Percentiles rank a stretch among this genome's conserved stretches.
Conservation (phyloP, 495 filamentous ascomycete species). For the Neurospora pannonica region DNA sequence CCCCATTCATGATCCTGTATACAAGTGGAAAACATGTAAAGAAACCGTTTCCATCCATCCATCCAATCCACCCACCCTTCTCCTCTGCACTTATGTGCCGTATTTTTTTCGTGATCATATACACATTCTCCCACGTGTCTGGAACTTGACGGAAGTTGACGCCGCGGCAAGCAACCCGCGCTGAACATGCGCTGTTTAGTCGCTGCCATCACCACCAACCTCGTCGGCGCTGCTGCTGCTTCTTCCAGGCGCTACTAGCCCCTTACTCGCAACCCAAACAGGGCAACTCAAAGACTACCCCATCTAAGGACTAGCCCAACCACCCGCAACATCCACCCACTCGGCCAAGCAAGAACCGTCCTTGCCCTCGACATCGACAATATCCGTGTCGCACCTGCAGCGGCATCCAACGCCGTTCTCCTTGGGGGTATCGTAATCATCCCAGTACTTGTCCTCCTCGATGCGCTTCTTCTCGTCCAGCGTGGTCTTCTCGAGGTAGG, state of each 20-base stretch:
- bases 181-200: background rate
- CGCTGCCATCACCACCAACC: background rate
- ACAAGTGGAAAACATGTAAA: background rate
- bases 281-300: constrained; percentile 52
- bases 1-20: background rate
- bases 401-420: constrained; percentile 97
- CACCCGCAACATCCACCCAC: constrained; percentile 96
- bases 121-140: too few species aligned
- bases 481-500: constrained; percentile 79
- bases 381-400: constrained; percentile 97
- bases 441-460: constrained; percentile 98
- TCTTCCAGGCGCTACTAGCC: background rate
- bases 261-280: too few species aligned
- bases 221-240: background rate
- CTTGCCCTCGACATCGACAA: constrained; percentile 94
- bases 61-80: background rate
- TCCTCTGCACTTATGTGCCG: background rate
- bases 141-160: too few species aligned
- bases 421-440: constrained; percentile 69
- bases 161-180: background rate
- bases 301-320: constrained; percentile 70
- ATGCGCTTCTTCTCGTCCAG: constrained; percentile 74
- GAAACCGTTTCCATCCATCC: background rate
- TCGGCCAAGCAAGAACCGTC: constrained; percentile 88
- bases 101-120: background rate